phyloP scores from a whole-genome alignment of 495 filamentous ascomycete species.

The Penicillium cinerascens region DNA sequence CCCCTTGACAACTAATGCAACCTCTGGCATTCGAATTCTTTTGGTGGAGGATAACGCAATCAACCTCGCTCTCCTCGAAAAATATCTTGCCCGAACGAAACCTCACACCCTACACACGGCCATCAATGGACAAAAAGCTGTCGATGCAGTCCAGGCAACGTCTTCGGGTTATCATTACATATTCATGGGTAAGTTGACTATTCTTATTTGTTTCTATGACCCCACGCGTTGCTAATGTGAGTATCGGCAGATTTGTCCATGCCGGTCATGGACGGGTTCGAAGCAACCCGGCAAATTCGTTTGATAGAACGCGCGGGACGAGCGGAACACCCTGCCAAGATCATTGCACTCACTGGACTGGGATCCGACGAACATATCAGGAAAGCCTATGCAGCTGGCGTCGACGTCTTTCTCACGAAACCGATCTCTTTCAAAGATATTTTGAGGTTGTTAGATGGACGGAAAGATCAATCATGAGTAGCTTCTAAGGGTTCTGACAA shows the following conservation, averaged over 20 bases:
- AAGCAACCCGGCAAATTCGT: constrained; percentile 54
- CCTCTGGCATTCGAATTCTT: constrained; percentile 34
- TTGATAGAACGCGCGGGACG: constrained; percentile 36
- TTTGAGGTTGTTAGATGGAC: background rate
- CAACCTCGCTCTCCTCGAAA: constrained; percentile 56
- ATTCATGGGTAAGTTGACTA: constrained; percentile 34
- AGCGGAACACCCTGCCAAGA: constrained; percentile 28
- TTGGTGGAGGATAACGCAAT: constrained; percentile 65
- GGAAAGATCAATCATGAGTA: too few relatives aligned
- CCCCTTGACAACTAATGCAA: too few relatives aligned
- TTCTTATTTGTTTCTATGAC: too few relatives aligned
- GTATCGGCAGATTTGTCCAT: constrained; percentile 52
- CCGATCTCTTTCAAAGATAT: constrained; percentile 42
- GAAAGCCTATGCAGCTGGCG: constrained; percentile 56
- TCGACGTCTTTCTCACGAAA: constrained; percentile 62
- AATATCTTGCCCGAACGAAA: constrained; percentile 39
- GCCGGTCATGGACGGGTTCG: constrained; percentile 62
- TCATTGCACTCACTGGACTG: constrained; percentile 62
- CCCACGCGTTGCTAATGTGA: too few relatives aligned
- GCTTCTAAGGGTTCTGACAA: too few relatives aligned
- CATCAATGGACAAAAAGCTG: constrained; percentile 34
- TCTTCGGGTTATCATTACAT: constrained; percentile 32
- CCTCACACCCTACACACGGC: constrained; percentile 30
- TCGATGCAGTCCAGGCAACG: constrained; percentile 22
- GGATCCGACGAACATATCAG: constrained; percentile 49